Base-by-base conservation (phyloP, 768 basidiomycete species). In the Rhizopogon vesiculosus region DNA sequence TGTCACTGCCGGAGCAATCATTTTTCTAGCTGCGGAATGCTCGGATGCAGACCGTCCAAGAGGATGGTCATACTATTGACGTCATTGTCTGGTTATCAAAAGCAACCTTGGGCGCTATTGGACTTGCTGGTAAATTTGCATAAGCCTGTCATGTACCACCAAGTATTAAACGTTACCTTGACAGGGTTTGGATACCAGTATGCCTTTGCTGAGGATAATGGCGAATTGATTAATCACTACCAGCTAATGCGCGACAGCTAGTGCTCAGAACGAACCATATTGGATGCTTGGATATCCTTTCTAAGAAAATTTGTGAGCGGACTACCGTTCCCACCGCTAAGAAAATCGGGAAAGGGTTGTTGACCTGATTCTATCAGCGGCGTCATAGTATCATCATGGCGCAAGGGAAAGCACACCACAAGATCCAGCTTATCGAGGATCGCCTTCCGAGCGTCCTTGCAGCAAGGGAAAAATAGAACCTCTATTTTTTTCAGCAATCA, bases 21-120 rank as follows among this genome's bases (percentile, higher is more conserved):
- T 50, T 46, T 40, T 33, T 18, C 16, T 49, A 83, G 82, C 66
- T 84, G 33, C 77, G 77, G 15, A 78, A 82, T 59, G 70, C 74
- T 25, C 81, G 70, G 73, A 59, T 62, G 7, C 61, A 58, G 53
- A 64, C 66, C 54, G 63, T 65, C 51, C 54, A 54, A 51, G 45
- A 51, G 35, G 9, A 43, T 43, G 42, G 16, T 35, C 8, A 25
- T 35, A 16, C 68, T 7, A 72, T 90, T 33, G 85, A 93, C 39
- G 80, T 84, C 2, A 71, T 86, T 39, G 71, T 75, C 3, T 89
- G 84, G 81, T 72, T 91, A 3, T 83, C 81, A 42, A 81, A 80
- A 54, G 79, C 80, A 48, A 90, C 89, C 3, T 73, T 92, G 8
- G 91, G 92, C 59, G 80, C 89, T 53, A 91, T 93, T 50, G 89